Percentiles rank a stretch among this genome's conserved stretches.
phyloP scores from a whole-genome alignment of 139 green algal genomes.

The Tetradesmus obliquus region DNA sequence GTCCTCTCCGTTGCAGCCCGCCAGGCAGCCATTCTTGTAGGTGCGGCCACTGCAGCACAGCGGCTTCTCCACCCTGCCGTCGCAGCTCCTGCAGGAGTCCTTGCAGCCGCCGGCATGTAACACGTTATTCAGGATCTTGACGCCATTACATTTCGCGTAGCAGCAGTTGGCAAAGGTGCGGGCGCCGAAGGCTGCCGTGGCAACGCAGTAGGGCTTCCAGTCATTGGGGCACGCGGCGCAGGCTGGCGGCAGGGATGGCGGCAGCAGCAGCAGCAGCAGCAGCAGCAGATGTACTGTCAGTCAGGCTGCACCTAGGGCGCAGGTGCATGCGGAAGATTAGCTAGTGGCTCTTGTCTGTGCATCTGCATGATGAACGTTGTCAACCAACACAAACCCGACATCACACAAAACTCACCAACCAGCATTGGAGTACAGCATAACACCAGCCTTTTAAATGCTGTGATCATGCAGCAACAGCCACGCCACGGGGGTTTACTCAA shows the following conservation, averaged over 20 bases:
- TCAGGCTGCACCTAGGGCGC: background rate
- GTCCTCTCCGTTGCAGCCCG: background rate
- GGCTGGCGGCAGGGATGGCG: background rate
- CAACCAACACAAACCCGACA: too few relatives aligned
- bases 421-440: too few relatives aligned
- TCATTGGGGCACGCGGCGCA: slow-evolving; percentile 8
- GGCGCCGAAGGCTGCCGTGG: background rate
- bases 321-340: too few relatives aligned
- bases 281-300: background rate
- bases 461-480: too few relatives aligned
- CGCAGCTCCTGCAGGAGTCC: background rate
- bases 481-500: too few relatives aligned
- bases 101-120: slow-evolving; percentile 4
- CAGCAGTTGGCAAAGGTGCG: slow-evolving; percentile 48
- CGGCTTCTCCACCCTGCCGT: background rate
- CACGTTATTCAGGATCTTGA: slow-evolving; percentile 4
- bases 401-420: too few relatives aligned
- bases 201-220: slow-evolving; percentile 16
- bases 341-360: too few relatives aligned
- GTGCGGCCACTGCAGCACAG: slow-evolving; percentile 28
- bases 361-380: too few relatives aligned
- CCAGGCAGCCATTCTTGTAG: slow-evolving; percentile 33
- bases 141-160: slow-evolving; percentile 38
- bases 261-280: background rate
- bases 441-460: too few relatives aligned